These are phyloP conservation scores for Candida nitratophila DNA, from an alignment of 805 yeast species.

Conservation along the genomic window DNA sequence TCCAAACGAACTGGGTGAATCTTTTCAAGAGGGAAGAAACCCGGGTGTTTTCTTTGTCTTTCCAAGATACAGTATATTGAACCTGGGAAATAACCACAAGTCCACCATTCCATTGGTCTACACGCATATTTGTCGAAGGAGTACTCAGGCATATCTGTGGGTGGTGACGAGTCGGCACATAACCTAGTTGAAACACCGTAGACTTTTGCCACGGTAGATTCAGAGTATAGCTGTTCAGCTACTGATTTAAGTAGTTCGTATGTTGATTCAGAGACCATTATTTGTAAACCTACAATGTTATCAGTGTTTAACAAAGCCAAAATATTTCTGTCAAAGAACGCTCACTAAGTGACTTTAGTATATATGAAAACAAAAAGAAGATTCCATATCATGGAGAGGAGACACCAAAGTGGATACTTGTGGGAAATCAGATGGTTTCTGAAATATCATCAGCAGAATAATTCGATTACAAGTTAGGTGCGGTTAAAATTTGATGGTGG, in stretches of 20 bases:
- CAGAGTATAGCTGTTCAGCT: neutral
- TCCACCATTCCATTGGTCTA: conserved; percentile 3
- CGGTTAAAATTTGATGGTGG: too few species aligned
- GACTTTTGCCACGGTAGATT: neutral
- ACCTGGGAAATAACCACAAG: conserved; percentile 3
- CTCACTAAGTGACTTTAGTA: too few species aligned
- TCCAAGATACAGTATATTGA: neutral
- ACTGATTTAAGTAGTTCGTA: neutral
- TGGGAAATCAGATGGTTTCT: too few species aligned
- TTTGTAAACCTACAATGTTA: too few species aligned
- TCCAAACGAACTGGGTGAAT: neutral
- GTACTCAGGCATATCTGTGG: conserved; percentile 1
- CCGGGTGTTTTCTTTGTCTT: neutral
- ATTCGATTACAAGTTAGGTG: too few species aligned
- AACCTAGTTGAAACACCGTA: neutral
- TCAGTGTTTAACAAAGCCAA: too few species aligned
- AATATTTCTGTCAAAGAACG: too few species aligned
- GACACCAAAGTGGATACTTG: too few species aligned
- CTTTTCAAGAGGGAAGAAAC: neutral
- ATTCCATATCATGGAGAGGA: too few species aligned
- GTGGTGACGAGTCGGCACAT: neutral
- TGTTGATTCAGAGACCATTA: neutral
- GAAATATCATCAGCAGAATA: too few species aligned
- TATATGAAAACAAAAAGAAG: too few species aligned
- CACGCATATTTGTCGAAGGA: neutral